Evolutionary conservation across 768 basidiomycete genomes (phyloP).

Genomic region (Agaricus subrufescens): DNA sequence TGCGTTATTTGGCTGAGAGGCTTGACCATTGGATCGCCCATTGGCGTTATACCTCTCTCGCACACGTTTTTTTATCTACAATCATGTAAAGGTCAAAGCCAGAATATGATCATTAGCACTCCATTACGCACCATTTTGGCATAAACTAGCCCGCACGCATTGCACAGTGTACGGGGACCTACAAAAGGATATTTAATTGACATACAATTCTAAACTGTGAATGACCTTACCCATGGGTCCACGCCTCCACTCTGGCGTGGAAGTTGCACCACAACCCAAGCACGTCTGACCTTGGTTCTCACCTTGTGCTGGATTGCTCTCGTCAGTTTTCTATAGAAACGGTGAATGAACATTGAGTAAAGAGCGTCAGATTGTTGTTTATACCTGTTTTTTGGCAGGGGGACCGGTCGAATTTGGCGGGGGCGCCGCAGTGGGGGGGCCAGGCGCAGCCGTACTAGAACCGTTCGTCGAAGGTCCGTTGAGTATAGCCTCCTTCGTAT

Average conservation of each 20-base stretch:
- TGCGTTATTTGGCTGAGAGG: constrained; percentile 6
- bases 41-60: constrained; percentile 19
- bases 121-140: constrained; percentile 67
- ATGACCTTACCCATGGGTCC: constrained; percentile 66
- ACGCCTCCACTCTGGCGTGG: constrained; percentile 84
- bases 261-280: constrained; percentile 77
- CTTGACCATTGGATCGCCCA: constrained; percentile 8
- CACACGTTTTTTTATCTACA: constrained; percentile 30
- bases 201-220: neutral
- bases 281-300: constrained; percentile 59
- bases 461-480: constrained; percentile 1
- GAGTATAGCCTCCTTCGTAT: constrained; percentile 7
- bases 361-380: neutral
- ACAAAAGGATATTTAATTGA: constrained; percentile 14
- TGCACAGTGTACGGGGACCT: constrained; percentile 83
- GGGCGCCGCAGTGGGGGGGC: constrained; percentile 9
- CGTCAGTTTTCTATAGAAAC: constrained; percentile 8
- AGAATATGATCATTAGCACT: constrained; percentile 7
- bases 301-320: neutral
- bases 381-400: constrained; percentile 5
- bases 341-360: neutral
- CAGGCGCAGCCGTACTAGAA: constrained; percentile 5
- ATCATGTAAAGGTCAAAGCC: neutral
- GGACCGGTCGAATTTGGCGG: constrained; percentile 11
- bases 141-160: constrained; percentile 83